Conservation (phyloP, 176 grass and related monocot genomes). For the Microstegium vimineum region DNA sequence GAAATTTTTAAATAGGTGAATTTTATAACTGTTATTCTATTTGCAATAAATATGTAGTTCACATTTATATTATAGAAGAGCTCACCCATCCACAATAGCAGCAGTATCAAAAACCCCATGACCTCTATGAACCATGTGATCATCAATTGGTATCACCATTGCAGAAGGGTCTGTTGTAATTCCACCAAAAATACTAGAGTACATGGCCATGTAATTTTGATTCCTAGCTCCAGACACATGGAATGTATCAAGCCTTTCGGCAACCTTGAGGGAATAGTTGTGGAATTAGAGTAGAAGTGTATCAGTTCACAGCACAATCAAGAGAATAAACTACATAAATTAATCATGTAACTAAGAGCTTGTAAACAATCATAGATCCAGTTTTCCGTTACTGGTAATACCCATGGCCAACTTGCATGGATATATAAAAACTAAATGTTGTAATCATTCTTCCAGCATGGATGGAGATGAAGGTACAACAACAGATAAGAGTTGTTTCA, state of each 20-base stretch:
- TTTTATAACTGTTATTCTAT: neutral
- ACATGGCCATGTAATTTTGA: conserved; percentile 89
- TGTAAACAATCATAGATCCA: neutral
- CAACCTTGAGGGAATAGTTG: conserved; percentile 36
- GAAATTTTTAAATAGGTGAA: neutral
- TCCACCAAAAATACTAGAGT: conserved; percentile 86
- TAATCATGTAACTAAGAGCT: neutral
- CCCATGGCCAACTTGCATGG: neutral
- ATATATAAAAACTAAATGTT: neutral
- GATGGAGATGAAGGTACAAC: neutral
- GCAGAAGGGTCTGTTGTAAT: conserved; percentile 66
- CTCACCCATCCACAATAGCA: conserved; percentile 87
- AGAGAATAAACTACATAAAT: conserved; percentile 19
- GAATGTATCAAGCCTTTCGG: conserved; percentile 56
- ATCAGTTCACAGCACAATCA: neutral
- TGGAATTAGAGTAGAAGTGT: neutral
- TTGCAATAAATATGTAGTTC: neutral
- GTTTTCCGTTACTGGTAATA: neutral
- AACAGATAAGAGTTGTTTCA: neutral
- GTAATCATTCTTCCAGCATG: neutral
- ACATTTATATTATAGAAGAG: neutral
- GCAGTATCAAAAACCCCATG: conserved; percentile 95
- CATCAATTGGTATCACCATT: conserved; percentile 91
- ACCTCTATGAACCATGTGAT: conserved; percentile 98
- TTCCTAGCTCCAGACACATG: conserved; percentile 59